Percentiles rank a stretch among this genome's conserved stretches.
phyloP scores from a whole-genome alignment of 2,329 filamentous ascomycete species.

The Aspergillus awamori region DNA sequence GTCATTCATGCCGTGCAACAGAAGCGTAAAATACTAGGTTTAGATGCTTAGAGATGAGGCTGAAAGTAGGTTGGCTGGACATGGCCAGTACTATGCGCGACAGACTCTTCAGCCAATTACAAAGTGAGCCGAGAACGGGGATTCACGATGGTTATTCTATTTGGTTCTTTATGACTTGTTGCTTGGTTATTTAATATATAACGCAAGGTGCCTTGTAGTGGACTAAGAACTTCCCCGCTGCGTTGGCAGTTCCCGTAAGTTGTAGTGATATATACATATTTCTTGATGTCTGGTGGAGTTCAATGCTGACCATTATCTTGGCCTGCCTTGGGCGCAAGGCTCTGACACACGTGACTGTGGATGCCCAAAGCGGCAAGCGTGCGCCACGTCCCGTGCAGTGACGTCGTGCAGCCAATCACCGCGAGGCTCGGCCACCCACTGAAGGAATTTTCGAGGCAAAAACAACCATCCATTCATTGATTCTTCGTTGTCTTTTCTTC shows the following conservation, averaged over 20 bases:
- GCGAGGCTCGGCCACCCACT: slow-evolving; percentile 21
- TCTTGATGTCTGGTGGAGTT: no score
- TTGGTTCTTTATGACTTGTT: not conserved
- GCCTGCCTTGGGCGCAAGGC: slow-evolving; percentile 17
- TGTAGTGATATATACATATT: no score
- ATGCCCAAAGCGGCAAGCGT: slow-evolving; percentile 26
- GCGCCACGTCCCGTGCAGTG: slow-evolving; percentile 30
- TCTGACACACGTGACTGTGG: slow-evolving; percentile 21
- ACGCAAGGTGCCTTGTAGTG: no score
- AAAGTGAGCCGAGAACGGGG: not conserved
- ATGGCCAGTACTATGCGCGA: not conserved
- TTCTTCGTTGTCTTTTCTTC: slow-evolving; percentile 5
- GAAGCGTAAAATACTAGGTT: not conserved
- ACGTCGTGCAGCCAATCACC: slow-evolving; percentile 32
- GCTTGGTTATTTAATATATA: not conserved
- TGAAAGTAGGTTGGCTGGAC: not conserved
- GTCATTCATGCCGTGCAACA: not conserved
- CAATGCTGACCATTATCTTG: slow-evolving; percentile 5
- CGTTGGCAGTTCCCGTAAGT: not conserved
- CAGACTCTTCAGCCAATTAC: not conserved
- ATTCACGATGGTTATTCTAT: not conserved
- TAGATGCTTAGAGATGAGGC: not conserved
- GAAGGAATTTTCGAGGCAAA: slow-evolving; percentile 29
- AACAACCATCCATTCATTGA: slow-evolving; percentile 16
- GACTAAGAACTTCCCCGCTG: no score